Base-by-base conservation (phyloP, 2,329 filamentous ascomycete genomes). In the Rhynchosporium agropyri region DNA sequence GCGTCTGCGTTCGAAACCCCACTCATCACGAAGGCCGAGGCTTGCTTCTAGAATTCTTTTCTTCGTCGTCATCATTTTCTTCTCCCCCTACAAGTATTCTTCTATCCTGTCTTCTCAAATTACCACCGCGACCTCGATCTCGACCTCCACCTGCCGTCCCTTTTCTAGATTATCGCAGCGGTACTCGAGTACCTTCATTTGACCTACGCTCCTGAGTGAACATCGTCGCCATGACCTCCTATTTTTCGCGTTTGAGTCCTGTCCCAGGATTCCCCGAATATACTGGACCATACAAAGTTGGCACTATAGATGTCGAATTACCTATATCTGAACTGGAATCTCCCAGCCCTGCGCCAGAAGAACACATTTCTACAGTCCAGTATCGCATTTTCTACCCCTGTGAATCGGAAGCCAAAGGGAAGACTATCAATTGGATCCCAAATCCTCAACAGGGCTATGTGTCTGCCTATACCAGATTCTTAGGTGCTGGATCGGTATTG, bases 351-450 rank as follows among this genome's bases (percentile, higher is more conserved):
- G 75, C 79, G 7, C 84, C 85, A 5, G 78, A 81, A 7, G 81
- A 85, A 4, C 76, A 77, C 61, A 86, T 93, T 51, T 79, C 86
- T 26, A 96, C 92, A 0, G 81, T 96, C 31, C 88, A 90, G 62
- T 95, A 91, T 75, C 85, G 92, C 66, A 81, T 96, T 63, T 96
- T 91, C 77, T 96, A 96, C 74, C 92, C 92, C 0, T 87, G 88
- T 28, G 77, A 79, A 0, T 73, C 79, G 4, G 79, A 80, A 28
- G 49, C 66, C 31, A 72, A 73, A 56, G 79, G 83, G 3, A 76
- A 58, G 80, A 84, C 70, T 70, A 88, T 92, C 61, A 84, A 83
- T 70, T 96, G 92, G 91, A 81, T 96, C 58, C 91, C 91, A 0
- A 81, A 83, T 8, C 91, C 92, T 0, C 91, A 96, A 74, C 79